Percentiles rank a stretch among this genome's conserved stretches.
phyloP scores from a whole-genome alignment of 2,329 filamentous ascomycete species.

The Xylaria sp. region DNA sequence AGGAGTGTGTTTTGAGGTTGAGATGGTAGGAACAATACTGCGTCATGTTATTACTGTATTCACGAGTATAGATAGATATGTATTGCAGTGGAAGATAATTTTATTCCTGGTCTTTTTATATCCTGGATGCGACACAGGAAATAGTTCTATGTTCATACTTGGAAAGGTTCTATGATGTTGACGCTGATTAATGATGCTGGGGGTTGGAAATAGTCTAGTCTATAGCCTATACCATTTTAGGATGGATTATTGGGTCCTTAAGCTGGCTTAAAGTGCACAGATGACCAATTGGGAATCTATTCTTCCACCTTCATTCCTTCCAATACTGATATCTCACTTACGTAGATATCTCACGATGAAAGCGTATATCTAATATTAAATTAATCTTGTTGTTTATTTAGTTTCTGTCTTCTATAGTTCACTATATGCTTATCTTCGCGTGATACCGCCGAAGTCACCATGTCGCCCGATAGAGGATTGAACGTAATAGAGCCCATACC shows the following conservation, averaged over 20 bases:
- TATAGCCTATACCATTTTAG: background rate
- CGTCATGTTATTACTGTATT: no score
- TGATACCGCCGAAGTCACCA: constrained; percentile 18
- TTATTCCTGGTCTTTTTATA: background rate
- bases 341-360: constrained; percentile 2
- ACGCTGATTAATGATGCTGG: constrained; percentile 3
- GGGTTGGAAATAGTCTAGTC: background rate
- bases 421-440: background rate
- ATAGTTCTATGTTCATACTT: background rate
- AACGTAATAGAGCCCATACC: constrained; percentile 20
- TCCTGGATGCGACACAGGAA: background rate
- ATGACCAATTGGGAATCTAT: constrained; percentile 20
- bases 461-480: constrained; percentile 47
- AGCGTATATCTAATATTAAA: background rate
- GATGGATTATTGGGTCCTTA: background rate
- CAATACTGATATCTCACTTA: background rate
- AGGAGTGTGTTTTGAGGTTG: constrained; percentile 5
- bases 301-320: background rate
- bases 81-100: no score
- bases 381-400: background rate
- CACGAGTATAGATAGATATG: no score
- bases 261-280: background rate
- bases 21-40: no score
- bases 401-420: background rate
- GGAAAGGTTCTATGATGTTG: background rate